Conservation (phyloP, 208 protist species). For the Wallacemonas collosoma region DNA sequence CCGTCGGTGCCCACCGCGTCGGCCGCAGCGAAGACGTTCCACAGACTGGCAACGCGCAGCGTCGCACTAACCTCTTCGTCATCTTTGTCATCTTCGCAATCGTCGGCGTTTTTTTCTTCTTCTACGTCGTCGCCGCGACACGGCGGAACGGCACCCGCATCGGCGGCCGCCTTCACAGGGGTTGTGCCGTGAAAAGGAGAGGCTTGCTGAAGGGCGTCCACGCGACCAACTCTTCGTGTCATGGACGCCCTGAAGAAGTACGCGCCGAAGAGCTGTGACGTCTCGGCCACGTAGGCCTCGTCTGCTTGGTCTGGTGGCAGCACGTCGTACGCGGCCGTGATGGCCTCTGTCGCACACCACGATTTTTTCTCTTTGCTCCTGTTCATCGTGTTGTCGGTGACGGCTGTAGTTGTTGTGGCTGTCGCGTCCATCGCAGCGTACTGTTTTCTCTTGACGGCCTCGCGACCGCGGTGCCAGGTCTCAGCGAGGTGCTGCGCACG, state of each 20-base stretch:
- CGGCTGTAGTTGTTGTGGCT: background rate
- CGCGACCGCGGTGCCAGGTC: conserved; percentile 25
- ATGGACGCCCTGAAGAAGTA: conserved; percentile 4
- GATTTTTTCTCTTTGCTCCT: conserved; percentile 10
- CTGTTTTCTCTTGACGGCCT: conserved; percentile 9
- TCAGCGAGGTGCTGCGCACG: conserved; percentile 32
- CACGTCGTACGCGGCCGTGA: conserved; percentile 4
- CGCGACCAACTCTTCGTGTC: background rate
- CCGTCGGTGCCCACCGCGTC: conserved; percentile 1
- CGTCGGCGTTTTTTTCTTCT: too few relatives aligned
- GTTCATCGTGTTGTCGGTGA: background rate
- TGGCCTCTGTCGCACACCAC: conserved; percentile 4
- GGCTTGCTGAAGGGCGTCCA: too few relatives aligned
- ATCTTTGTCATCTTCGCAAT: background rate
- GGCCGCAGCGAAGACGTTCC: background rate
- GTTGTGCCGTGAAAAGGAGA: too few relatives aligned
- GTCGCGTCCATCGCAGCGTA: background rate
- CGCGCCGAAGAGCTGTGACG: conserved; percentile 7
- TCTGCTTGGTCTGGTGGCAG: conserved; percentile 12
- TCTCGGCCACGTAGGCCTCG: background rate
- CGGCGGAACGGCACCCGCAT: too few relatives aligned
- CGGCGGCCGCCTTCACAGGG: too few relatives aligned
- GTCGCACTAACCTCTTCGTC: background rate
- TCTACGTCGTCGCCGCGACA: too few relatives aligned
- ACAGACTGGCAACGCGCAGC: background rate